A percentile compares a stretch with the other conserved stretches of the same genome.
Evolutionary conservation across 2,329 filamentous ascomycete species (phyloP).

Genomic region (Alternaria consortialis): DNA sequence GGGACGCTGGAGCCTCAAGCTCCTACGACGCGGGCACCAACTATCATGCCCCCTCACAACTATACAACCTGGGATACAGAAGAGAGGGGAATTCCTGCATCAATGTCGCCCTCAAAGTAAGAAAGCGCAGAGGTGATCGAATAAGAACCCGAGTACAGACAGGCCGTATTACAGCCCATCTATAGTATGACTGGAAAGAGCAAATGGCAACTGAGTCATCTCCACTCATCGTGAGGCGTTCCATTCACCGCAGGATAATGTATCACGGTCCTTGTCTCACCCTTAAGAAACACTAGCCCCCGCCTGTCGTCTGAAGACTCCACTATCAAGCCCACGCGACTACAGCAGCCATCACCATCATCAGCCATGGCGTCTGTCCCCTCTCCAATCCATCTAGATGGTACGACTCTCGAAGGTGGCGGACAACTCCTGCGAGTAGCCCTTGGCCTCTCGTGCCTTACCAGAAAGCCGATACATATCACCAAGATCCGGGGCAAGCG

Average conservation of each 20-base stretch:
- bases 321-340: background rate
- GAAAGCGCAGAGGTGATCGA: background rate
- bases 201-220: slow-evolving; percentile 11
- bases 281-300: background rate
- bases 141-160: background rate
- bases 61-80: too few species aligned
- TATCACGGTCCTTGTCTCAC: background rate
- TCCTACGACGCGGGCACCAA: background rate
- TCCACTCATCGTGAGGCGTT: background rate
- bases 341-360: background rate
- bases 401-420: slow-evolving; percentile 68
- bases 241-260: background rate
- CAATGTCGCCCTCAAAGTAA: background rate
- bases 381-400: slow-evolving; percentile 55
- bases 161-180: background rate
- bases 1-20: background rate
- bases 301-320: background rate
- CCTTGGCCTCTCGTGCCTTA: slow-evolving; percentile 64
- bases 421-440: slow-evolving; percentile 69
- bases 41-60: background rate
- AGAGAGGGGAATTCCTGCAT: background rate
- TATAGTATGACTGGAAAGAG: background rate
- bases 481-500: slow-evolving; percentile 64
- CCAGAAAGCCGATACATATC: slow-evolving; percentile 60
- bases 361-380: slow-evolving; percentile 13